Conservation (phyloP, 805 yeast genomes). For the Kodamaea hsintzibuensis region DNA sequence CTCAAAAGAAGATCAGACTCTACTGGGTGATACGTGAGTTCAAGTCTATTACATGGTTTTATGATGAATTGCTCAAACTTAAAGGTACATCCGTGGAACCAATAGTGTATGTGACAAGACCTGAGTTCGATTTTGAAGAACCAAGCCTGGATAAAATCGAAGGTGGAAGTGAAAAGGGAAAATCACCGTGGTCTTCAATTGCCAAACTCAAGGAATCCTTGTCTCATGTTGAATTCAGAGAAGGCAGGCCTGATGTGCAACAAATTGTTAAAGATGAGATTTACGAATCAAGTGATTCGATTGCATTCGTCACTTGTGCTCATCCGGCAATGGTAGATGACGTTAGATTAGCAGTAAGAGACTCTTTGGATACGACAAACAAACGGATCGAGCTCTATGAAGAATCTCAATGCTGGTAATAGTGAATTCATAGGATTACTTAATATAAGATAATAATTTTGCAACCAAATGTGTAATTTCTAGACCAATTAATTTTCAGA, state of each 20-base stretch:
- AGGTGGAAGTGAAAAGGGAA: background rate
- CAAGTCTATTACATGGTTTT: slow-evolving; percentile 50
- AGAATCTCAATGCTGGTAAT: slow-evolving; percentile 10
- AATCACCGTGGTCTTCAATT: background rate
- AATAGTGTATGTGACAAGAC: slow-evolving; percentile 30
- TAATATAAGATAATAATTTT: background rate
- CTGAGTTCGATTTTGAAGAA: slow-evolving; percentile 12
- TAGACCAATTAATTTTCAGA: background rate
- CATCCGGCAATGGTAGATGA: slow-evolving; percentile 35
- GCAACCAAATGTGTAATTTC: background rate
- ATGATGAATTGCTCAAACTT: slow-evolving; percentile 39
- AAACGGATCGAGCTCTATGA: slow-evolving; percentile 69
- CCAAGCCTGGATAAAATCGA: background rate
- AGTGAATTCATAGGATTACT: too few relatives aligned
- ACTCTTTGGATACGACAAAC: slow-evolving; percentile 28
- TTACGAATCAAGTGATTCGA: slow-evolving; percentile 12
- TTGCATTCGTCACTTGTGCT: slow-evolving; percentile 32
- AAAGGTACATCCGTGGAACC: slow-evolving; percentile 27
- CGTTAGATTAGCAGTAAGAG: slow-evolving; percentile 36
- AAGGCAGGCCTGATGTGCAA: slow-evolving; percentile 25
- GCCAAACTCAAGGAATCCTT: background rate
- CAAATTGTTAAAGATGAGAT: slow-evolving; percentile 9
- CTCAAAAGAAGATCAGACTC: slow-evolving; percentile 23
- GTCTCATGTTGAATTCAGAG: slow-evolving; percentile 37
- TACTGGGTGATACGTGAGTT: slow-evolving; percentile 64